phyloP scores from a whole-genome alignment of 2,329 filamentous ascomycete genomes.

The Trichoderma sp. region DNA sequence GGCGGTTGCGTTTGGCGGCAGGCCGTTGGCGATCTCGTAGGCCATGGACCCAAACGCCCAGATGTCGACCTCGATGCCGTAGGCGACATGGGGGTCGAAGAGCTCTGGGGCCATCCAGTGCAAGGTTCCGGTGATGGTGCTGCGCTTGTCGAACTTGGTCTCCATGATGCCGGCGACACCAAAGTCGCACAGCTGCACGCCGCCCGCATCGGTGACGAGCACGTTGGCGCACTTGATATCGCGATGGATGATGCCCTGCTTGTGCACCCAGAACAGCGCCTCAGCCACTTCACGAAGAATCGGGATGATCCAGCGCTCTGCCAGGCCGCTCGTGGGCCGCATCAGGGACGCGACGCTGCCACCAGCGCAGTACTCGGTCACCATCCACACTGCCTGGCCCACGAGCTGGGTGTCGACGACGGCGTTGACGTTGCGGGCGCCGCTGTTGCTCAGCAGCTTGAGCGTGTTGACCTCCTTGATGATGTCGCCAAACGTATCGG shows the following conservation, averaged over 20 bases:
- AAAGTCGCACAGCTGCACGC: slow-evolving; percentile 72
- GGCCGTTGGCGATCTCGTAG: slow-evolving; percentile 66
- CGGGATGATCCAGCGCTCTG: slow-evolving; percentile 69
- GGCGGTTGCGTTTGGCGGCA: slow-evolving; percentile 56
- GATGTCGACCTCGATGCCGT: slow-evolving; percentile 62
- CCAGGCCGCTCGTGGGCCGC: slow-evolving; percentile 65
- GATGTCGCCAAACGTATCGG: slow-evolving; percentile 64
- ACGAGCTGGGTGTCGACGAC: slow-evolving; percentile 77
- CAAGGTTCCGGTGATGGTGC: slow-evolving; percentile 66
- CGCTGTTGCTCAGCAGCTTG: slow-evolving; percentile 69
- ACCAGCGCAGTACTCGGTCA: slow-evolving; percentile 81
- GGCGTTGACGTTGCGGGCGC: slow-evolving; percentile 75
- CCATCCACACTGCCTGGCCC: slow-evolving; percentile 79
- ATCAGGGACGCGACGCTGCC: slow-evolving; percentile 75
- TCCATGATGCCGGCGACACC: slow-evolving; percentile 58
- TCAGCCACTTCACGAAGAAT: slow-evolving; percentile 66
- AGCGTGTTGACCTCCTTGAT: slow-evolving; percentile 65
- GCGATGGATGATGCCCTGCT: slow-evolving; percentile 67
- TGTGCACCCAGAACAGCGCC: slow-evolving; percentile 66
- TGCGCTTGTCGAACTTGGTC: slow-evolving; percentile 61
- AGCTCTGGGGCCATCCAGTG: slow-evolving; percentile 71
- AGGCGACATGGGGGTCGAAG: slow-evolving; percentile 52
- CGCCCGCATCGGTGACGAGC: slow-evolving; percentile 72
- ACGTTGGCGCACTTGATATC: slow-evolving; percentile 78
- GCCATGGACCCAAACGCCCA: slow-evolving; percentile 70